These are phyloP conservation scores for Euphorbia tirucalli DNA, from an alignment of 345 rosid species.

Conservation along the genomic window DNA sequence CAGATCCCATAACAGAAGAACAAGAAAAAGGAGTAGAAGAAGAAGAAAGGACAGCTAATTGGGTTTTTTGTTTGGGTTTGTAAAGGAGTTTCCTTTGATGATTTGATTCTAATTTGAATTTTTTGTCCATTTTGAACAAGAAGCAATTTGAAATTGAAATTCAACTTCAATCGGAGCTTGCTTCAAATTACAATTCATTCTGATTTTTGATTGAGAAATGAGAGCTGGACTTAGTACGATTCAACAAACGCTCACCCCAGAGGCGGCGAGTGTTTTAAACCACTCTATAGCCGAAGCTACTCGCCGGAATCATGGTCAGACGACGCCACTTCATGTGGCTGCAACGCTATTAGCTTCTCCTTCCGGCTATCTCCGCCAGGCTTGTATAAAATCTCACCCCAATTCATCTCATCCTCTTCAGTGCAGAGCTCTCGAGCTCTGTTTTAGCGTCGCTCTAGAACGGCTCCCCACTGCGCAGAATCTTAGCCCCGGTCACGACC, in stretches of 20 bases:
- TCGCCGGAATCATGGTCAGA: slow-evolving; percentile 90
- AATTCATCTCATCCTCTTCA: slow-evolving; percentile 98
- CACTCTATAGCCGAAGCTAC: slow-evolving; percentile 87
- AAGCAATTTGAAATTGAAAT: neutral
- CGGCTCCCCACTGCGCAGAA: slow-evolving; percentile 71
- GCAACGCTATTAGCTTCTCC: slow-evolving; percentile 77
- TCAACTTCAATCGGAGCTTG: neutral
- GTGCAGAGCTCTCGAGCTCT: slow-evolving; percentile 98
- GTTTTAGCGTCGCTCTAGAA: slow-evolving; percentile 98
- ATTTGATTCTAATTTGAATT: neutral
- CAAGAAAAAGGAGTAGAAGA: neutral
- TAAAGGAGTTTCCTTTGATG: neutral
- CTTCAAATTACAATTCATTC: neutral
- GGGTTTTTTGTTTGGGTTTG: neutral
- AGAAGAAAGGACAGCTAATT: neutral
- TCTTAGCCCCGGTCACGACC: slow-evolving; percentile 50
- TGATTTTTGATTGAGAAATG: slow-evolving; percentile 41
- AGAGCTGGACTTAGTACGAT: slow-evolving; percentile 93
- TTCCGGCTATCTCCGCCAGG: slow-evolving; percentile 88
- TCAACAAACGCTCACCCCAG: slow-evolving; percentile 97
- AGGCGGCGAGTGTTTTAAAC: slow-evolving; percentile 84
- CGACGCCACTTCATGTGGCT: slow-evolving; percentile 98
- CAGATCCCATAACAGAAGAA: slow-evolving; percentile 4
- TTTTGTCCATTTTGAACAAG: too few species aligned
- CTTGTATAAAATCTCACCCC: slow-evolving; percentile 96